Base-by-base conservation (phyloP, 768 basidiomycete genomes). In the Mycena haematopus region DNA sequence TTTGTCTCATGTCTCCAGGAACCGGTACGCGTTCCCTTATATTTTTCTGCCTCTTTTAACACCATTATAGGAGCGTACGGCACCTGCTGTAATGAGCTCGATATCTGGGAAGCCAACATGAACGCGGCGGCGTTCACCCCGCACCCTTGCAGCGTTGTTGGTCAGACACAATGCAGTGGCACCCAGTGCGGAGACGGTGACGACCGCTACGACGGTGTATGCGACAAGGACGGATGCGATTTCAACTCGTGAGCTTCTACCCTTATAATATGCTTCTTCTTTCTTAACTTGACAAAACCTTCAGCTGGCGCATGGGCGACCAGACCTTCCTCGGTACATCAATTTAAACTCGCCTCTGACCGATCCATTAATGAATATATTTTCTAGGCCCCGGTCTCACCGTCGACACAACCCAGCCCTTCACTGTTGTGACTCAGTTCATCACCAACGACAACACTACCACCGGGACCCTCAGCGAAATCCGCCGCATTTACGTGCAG, bases 191-290 rank as follows among this genome's bases (percentile, higher is more conserved):
- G 36, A 6, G 36, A 36, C 36, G 13, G 5, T 36, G 36, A 10
- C 13, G 13, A 3, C 36, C 6, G 36, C 14, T 15, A 14, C 68
- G 65, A 60, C 59, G 76, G 77, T 35, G 67, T 77, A 27, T 82
- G 80, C 70, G 80, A 82, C 73, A 70, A 72, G 60, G 77, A 75
- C 63, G 80, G 80, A 53, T 82, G 80, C 73, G 80, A 81, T 69
- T 82, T 80, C 76, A 82, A 81, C 78, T 77, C 79, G n/a, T n/a
- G n/a, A n/a, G n/a, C n/a, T n/a, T n/a, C n/a, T n/a, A n/a, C n/a
- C n/a, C n/a, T n/a, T n/a, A n/a, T n/a, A n/a, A n/a, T n/a, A n/a
- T n/a, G n/a, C n/a, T n/a, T n/a, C n/a, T n/a, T n/a, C n/a, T n/a
- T n/a, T n/a, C n/a, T n/a, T n/a, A n/a, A n/a, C n/a, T n/a, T n/a